Conservation (phyloP, 768 basidiomycete species). For the Leccinum truebloodii region DNA sequence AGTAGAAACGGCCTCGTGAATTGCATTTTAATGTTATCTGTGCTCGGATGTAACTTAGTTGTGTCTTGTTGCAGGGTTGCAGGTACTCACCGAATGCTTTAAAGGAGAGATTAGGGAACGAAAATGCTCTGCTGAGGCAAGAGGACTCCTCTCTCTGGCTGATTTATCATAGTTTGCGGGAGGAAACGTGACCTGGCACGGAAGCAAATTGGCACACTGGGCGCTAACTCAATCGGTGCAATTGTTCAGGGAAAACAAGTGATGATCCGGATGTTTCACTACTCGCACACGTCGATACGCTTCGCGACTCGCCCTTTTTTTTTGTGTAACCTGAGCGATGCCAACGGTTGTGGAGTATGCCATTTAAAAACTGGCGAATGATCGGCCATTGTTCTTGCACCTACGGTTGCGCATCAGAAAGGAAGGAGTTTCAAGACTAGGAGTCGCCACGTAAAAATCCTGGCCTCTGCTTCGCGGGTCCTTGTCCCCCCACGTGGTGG, state of each 20-base stretch:
- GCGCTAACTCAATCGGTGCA: background rate
- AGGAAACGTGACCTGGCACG: background rate
- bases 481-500: no score
- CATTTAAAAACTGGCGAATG: background rate
- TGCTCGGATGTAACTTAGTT: background rate
- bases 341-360: background rate
- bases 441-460: background rate
- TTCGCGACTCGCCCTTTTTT: background rate
- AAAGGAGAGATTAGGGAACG: background rate
- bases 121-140: background rate
- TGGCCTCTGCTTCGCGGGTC: background rate
- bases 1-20: background rate
- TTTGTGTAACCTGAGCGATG: background rate
- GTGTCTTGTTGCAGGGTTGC: background rate
- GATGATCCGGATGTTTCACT: background rate
- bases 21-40: background rate
- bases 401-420: background rate
- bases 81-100: background rate
- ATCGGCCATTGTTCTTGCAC: background rate
- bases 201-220: background rate
- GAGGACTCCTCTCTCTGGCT: background rate
- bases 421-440: background rate
- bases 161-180: background rate
- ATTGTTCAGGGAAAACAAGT: background rate
- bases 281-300: background rate